Conservation (phyloP, 768 basidiomycete genomes). For the Pleurotus cornucopiae region DNA sequence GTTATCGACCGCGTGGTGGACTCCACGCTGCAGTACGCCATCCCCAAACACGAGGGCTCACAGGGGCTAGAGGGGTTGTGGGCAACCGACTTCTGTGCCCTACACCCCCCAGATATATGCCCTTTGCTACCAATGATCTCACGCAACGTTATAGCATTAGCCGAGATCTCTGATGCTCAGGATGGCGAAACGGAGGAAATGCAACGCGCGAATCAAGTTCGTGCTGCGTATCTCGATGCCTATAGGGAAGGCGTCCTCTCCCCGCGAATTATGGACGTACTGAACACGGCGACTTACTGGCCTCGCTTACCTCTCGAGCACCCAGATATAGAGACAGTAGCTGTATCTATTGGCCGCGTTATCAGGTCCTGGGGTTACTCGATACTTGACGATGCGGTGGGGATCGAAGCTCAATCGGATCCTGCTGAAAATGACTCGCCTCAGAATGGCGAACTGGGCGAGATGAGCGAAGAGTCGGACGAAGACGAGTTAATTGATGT, state of each 20-base stretch:
- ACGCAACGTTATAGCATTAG: conserved; percentile 31
- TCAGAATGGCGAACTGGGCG: conserved; percentile 15
- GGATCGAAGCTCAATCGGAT: conserved; percentile 39
- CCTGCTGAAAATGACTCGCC: conserved; percentile 16
- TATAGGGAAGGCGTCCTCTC: conserved; percentile 58
- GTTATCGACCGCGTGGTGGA: conserved; percentile 69
- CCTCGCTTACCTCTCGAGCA: conserved; percentile 72
- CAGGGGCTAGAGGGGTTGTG: conserved; percentile 39
- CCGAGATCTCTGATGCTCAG: conserved; percentile 18
- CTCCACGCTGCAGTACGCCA: conserved; percentile 73
- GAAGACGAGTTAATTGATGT: conserved; percentile 69
- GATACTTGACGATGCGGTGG: conserved; percentile 63
- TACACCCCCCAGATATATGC: conserved; percentile 58
- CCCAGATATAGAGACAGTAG: conserved; percentile 68
- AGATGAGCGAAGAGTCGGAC: conserved; percentile 30
- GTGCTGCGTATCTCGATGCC: conserved; percentile 53
- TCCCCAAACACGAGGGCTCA: conserved; percentile 50
- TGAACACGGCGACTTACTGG: conserved; percentile 67
- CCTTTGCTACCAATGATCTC: conserved; percentile 52
- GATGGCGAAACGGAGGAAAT: conserved; percentile 14
- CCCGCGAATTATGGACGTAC: conserved; percentile 52
- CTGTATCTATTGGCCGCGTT: conserved; percentile 56
- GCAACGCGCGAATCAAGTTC: conserved; percentile 29
- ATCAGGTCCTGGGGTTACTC: conserved; percentile 66
- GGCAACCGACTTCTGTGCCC: conserved; percentile 53